phyloP scores from a whole-genome alignment of 352 stramenopile species.

The Salisapilia sapeloensis region DNA sequence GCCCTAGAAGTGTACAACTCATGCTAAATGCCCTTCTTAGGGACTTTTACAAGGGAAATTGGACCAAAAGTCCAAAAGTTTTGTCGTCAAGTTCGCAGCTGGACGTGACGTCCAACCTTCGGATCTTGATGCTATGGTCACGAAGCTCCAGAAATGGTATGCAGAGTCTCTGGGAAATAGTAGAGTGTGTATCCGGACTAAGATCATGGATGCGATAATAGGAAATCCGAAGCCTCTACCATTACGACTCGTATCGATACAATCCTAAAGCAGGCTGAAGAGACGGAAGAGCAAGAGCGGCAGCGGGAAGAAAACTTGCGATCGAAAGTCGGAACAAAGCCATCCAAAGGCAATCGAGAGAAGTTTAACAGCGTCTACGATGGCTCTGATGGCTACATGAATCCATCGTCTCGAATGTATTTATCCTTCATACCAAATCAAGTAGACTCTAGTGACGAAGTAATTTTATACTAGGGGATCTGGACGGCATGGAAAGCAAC shows the following conservation, averaged over 20 bases:
- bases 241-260: constrained; percentile 49
- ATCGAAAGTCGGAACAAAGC: too few relatives aligned
- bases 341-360: too few relatives aligned
- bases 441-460: too few relatives aligned
- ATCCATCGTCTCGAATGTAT: too few relatives aligned
- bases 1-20: not conserved
- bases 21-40: constrained; percentile 10
- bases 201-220: constrained; percentile 2
- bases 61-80: constrained; percentile 68
- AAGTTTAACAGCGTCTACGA: too few relatives aligned
- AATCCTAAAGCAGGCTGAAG: constrained; percentile 60
- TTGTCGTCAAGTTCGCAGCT: constrained; percentile 78
- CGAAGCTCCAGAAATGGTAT: constrained; percentile 71
- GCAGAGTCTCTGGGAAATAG: not conserved
- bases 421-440: too few relatives aligned
- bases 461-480: too few relatives aligned
- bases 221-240: constrained; percentile 34
- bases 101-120: constrained; percentile 73
- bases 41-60: constrained; percentile 83
- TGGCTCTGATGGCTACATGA: too few relatives aligned
- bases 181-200: not conserved
- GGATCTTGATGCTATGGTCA: constrained; percentile 80
- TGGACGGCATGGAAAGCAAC: too few relatives aligned
- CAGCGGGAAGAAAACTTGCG: too few relatives aligned
- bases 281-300: too few relatives aligned